phyloP scores from a whole-genome alignment of 495 filamentous ascomycete species.

The Penicillium tannophilum region DNA sequence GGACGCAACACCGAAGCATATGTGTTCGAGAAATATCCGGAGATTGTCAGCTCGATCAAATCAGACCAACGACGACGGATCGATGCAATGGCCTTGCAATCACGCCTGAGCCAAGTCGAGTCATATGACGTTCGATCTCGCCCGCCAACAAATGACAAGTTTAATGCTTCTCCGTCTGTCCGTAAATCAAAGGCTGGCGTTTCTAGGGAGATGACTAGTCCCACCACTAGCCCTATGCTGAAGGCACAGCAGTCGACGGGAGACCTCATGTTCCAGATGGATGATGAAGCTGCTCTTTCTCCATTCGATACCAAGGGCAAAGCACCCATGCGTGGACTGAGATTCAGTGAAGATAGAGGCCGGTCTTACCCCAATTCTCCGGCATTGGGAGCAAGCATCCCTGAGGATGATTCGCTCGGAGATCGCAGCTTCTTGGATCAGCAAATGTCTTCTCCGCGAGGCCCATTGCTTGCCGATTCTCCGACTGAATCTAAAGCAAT shows the following conservation, averaged over 20 bases:
- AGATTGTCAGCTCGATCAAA: conserved; percentile 55
- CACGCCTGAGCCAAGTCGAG: conserved; percentile 62
- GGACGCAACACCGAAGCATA: conserved; percentile 71
- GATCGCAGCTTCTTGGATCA: conserved; percentile 36
- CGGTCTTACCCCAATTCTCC: conserved; percentile 33
- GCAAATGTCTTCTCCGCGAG: conserved; percentile 36
- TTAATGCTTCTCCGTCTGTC: conserved; percentile 51
- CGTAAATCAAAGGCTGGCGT: conserved; percentile 55
- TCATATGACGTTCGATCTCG: conserved; percentile 45
- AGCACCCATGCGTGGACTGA: conserved; percentile 27
- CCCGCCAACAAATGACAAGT: conserved; percentile 52
- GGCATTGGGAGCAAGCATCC: conserved; percentile 31
- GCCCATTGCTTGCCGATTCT: conserved; percentile 26
- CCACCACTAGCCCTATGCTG: conserved; percentile 58
- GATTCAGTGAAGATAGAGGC: conserved; percentile 18
- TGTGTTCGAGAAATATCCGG: conserved; percentile 72
- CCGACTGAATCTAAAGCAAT: conserved; percentile 33
- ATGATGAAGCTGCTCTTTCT: conserved; percentile 63
- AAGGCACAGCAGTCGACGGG: conserved; percentile 61
- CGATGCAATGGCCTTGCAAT: conserved; percentile 60
- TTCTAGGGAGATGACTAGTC: conserved; percentile 47
- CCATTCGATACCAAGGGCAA: conserved; percentile 38
- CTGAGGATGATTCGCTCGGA: conserved; percentile 33
- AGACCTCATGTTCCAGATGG: conserved; percentile 96
- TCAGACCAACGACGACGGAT: conserved; percentile 58